Evolutionary conservation across 768 basidiomycete genomes (phyloP), one percentile per base, ranked within the genome.

Genomic region (Termitomyces sp.): DNA sequence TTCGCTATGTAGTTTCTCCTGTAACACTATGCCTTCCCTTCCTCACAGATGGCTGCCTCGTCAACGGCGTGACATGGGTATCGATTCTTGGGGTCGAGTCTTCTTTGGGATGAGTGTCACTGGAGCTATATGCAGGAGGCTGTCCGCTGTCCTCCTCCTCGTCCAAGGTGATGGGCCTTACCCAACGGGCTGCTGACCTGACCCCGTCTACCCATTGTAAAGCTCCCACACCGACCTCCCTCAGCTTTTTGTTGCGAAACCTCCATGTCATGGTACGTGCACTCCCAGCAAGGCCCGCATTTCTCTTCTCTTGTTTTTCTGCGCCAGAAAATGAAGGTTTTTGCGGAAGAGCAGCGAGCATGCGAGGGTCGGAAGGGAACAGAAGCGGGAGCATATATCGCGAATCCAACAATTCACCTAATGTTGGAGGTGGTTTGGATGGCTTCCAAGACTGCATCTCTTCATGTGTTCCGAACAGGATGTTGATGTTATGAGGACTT

Each of bases 401-500:
- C 28, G 92, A 94, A 72, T 99, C 95, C 64, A 98, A 78, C 28
- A 98, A 76, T 72, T 99, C 97, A 35, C 95, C 95, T 1, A 95
- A 82, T 28, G 88, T 88, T 68, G 91, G 90, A 0, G 93, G 89
- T 20, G 92, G 84, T 56, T 83, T 84, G 0, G 85, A 79, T 15
- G 95, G 92, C 58, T 88, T 86, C 89, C 95, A 98, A 5, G 82
- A 72, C 0, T 86, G 83, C 46, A 85, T 82, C 39, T 88, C 86
- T 36, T 82, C 79, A 0, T 76, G 72, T 60, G 80, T 84, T 73
- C 94, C 90, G 68, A 98, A 94, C 28, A 97, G 76, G 28, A 86
- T 74, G 71, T 98, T 94, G 68, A 97, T 89, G 55, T 82, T 82
- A 61, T 84, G 84, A 33, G 75, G 73, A 40, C 72, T 66, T 46